phyloP scores from a whole-genome alignment of 805 yeast genomes.

The Saccharomycopsis oosterbeekiorum region DNA sequence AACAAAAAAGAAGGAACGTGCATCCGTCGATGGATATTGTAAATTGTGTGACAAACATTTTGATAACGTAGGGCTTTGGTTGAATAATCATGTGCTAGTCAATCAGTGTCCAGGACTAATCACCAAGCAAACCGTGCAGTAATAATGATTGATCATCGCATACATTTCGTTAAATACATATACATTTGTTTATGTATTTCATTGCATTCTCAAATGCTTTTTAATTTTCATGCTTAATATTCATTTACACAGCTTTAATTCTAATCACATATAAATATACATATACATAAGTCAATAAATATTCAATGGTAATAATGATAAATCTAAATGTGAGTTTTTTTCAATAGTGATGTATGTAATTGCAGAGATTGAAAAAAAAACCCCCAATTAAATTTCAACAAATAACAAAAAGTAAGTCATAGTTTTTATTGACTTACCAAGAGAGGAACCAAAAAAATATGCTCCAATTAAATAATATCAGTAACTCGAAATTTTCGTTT shows the following conservation, averaged over 20 bases:
- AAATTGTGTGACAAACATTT: constrained; percentile 62
- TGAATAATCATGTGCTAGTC: constrained; percentile 47
- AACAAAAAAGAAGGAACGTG: constrained; percentile 68
- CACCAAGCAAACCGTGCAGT: not conserved
- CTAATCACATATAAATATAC: not conserved
- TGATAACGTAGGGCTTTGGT: constrained; percentile 68
- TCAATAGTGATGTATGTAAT: no score
- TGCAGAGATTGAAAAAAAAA: no score
- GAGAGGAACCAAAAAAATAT: no score
- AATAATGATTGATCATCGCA: not conserved
- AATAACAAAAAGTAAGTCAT: no score
- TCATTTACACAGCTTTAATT: not conserved
- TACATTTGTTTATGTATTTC: not conserved
- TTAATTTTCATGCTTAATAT: not conserved
- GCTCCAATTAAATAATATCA: no score
- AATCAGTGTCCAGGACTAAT: constrained; percentile 8
- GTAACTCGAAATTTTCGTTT: no score
- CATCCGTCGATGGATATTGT: constrained; percentile 63
- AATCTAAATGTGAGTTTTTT: no score
- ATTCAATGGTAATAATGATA: not conserved
- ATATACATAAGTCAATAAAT: not conserved
- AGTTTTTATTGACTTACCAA: no score
- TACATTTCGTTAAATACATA: not conserved
- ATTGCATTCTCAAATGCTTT: not conserved
- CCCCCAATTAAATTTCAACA: no score